Conservation (phyloP, 2,329 filamentous ascomycete species). For the Ophiostoma sp. region DNA sequence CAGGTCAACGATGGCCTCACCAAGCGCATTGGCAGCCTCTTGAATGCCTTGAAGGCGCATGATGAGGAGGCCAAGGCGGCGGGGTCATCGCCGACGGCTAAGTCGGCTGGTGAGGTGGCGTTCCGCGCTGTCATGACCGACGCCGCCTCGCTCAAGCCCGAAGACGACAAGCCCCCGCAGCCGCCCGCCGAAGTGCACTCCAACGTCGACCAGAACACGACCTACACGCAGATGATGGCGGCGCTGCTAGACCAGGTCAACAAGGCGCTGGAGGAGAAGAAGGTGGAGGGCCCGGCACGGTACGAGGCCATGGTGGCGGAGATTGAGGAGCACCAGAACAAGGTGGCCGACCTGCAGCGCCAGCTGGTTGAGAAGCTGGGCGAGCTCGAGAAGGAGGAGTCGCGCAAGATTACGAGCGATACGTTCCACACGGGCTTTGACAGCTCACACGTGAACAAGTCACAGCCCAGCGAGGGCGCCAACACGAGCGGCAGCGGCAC, state of each 20-base stretch:
- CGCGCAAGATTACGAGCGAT: slow-evolving; percentile 91
- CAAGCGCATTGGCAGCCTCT: slow-evolving; percentile 75
- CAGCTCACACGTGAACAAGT: slow-evolving; percentile 76
- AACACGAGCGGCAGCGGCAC: slow-evolving; percentile 44
- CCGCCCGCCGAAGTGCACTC: slow-evolving; percentile 78
- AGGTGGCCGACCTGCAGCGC: slow-evolving; percentile 75
- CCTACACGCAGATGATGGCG: slow-evolving; percentile 98
- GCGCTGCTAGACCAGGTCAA: slow-evolving; percentile 93
- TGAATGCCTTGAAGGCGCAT: slow-evolving; percentile 73
- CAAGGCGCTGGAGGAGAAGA: slow-evolving; percentile 74
- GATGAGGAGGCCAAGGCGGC: slow-evolving; percentile 62
- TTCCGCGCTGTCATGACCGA: slow-evolving; percentile 88
- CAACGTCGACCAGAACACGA: slow-evolving; percentile 71
- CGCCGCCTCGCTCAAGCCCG: slow-evolving; percentile 61
- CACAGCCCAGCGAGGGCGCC: slow-evolving; percentile 35
- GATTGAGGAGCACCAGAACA: slow-evolving; percentile 71
- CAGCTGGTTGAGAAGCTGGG: slow-evolving; percentile 73
- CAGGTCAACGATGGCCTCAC: slow-evolving; percentile 91
- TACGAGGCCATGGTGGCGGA: slow-evolving; percentile 77
- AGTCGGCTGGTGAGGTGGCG: slow-evolving; percentile 66
- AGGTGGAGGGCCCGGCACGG: slow-evolving; percentile 56
- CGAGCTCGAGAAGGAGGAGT: slow-evolving; percentile 81
- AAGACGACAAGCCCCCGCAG: slow-evolving; percentile 72
- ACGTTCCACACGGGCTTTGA: slow-evolving; percentile 86
- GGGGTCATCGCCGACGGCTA: background rate